Base-by-base conservation (phyloP, 768 basidiomycete species). In the Calocera viscosa region DNA sequence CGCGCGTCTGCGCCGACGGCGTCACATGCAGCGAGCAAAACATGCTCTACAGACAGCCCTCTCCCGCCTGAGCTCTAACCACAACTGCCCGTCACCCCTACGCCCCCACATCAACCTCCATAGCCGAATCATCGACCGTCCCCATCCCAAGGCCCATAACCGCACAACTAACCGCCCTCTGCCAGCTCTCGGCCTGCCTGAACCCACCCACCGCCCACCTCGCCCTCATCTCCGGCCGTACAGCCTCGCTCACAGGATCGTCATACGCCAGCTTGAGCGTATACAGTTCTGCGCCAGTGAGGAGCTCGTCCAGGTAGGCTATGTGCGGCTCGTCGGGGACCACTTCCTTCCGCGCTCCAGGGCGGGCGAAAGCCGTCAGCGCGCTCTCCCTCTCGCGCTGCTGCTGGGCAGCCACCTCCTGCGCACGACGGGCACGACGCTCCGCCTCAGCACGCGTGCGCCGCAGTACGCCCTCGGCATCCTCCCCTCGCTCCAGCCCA, bases 271-370 rank as follows among this genome's bases (percentile, higher is more conserved):
- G 77, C n/a, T 77, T 78, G 64, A 90, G 65, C 26, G 77, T 74
- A 72, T 82, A 90, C 77, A 81, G 80, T 70, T 89, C 87, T 60
- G 89, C 86, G 69, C 89, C 90, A 1, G 82, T 81, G 75, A 90
- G 87, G 79, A 82, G 88, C 71, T 87, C 77, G 75, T 91, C 90
- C 69, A 88, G 82, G 63, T 92, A 75, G 14, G 91, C 87, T 12
- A 90, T 81, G 71, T 92, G 89, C 1, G 91, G 90, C 2, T 84
- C 83, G 73, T 92, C 91, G 12, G 89, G 89, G 2, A 90, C 77
- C n/a, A 82, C 79, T 22, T 40, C 24, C 71, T 84, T 86, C 67
- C 80, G 78, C 17, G 84, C 86, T 68, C 85, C 84, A 26, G 83
- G 84, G 24, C 85, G 83, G 43, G 84, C 84, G 72, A 82, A 86